Percentiles rank a stretch among this genome's conserved stretches.
Evolutionary conservation across 371 early-diverging fungal species (phyloP).

Genomic region (Syncephalastrum monosporum): DNA sequence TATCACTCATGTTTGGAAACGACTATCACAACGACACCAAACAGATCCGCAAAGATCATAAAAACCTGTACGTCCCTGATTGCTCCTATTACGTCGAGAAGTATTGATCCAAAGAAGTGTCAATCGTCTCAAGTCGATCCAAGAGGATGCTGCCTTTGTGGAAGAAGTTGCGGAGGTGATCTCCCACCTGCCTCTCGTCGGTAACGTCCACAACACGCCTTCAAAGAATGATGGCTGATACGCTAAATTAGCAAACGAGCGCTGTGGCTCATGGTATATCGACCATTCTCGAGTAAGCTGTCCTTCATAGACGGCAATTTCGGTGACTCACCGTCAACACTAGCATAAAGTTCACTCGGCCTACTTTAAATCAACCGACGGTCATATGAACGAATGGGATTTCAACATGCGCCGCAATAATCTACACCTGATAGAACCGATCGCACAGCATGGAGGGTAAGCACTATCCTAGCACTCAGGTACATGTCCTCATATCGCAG

Average conservation of each 20-base stretch:
- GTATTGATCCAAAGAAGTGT: conserved; percentile 38
- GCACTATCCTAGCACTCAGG: background rate
- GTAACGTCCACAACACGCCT: conserved; percentile 26
- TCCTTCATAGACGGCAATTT: too few species aligned
- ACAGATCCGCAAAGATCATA: conserved; percentile 42
- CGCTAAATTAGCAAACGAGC: conserved; percentile 63
- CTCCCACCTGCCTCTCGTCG: conserved; percentile 63
- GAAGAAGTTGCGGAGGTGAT: conserved; percentile 50
- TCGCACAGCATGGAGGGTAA: conserved; percentile 61
- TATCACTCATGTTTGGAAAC: conserved; percentile 9
- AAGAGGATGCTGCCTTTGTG: conserved; percentile 76
- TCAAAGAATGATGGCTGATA: too few species aligned
- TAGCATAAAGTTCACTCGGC: conserved; percentile 62
- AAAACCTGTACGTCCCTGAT: conserved; percentile 31
- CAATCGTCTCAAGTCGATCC: conserved; percentile 79
- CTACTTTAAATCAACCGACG: conserved; percentile 92
- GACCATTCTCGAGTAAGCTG: conserved; percentile 54
- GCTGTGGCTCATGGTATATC: conserved; percentile 86
- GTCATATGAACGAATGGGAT: conserved; percentile 83
- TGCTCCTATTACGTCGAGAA: background rate
- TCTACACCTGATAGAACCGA: conserved; percentile 64
- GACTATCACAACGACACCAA: conserved; percentile 20
- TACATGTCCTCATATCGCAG: background rate
- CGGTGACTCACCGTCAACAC: too few species aligned
- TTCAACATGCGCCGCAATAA: conserved; percentile 80